phyloP scores from a whole-genome alignment of 345 rosid species.

The Pistacia atlantica region DNA sequence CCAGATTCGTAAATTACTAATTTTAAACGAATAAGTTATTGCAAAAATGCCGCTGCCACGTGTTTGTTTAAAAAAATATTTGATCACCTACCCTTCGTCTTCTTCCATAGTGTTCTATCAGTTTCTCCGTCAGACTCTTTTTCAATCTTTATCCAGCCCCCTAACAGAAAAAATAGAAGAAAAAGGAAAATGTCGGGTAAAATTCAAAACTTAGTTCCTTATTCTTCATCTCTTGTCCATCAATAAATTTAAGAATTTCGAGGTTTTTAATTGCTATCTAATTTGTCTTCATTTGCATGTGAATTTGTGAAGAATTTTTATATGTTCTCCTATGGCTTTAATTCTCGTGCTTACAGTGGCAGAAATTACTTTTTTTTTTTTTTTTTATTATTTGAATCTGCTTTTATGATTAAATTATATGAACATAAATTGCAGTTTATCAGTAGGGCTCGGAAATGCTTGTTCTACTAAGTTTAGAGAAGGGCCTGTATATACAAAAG shows the following conservation, averaged over 20 bases:
- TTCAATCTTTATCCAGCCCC: not conserved
- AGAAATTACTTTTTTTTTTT: not conserved
- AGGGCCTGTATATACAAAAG: not conserved
- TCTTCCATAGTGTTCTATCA: not conserved
- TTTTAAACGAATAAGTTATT: too few relatives aligned
- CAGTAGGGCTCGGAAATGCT: not conserved
- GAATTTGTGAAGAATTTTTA: not conserved
- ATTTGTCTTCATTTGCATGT: not conserved
- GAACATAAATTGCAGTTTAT: not conserved
- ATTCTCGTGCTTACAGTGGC: not conserved
- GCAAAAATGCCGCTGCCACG: not conserved
- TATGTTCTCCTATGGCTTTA: not conserved
- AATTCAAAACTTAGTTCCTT: not conserved
- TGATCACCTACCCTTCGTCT: too few relatives aligned
- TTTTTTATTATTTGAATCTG: not conserved
- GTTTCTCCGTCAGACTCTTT: not conserved
- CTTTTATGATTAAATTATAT: not conserved
- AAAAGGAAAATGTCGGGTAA: constrained; percentile 13
- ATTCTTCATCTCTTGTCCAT: not conserved
- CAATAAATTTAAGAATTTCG: not conserved
- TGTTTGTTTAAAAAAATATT: not conserved
- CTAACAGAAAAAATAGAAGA: not conserved
- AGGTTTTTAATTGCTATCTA: not conserved
- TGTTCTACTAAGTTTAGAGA: not conserved
- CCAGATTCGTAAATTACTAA: too few relatives aligned